These are phyloP conservation scores for Heritiera littoralis DNA, from an alignment of 345 rosid species.

Conservation along the genomic window DNA sequence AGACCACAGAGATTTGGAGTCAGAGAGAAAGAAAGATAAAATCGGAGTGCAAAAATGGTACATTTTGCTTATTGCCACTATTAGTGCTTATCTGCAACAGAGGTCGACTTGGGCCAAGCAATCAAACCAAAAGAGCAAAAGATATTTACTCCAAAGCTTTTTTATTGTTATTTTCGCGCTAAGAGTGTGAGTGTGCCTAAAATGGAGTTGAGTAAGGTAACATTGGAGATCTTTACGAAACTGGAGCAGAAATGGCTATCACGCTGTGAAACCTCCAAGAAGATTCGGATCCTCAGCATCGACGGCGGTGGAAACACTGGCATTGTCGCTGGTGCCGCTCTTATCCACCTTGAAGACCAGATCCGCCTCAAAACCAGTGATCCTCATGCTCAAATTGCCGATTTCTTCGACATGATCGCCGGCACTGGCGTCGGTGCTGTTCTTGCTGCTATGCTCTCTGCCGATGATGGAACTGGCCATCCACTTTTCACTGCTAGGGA, in stretches of 20 bases:
- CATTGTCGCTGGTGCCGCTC: constrained; percentile 67
- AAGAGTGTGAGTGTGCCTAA: neutral
- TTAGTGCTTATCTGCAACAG: constrained; percentile 39
- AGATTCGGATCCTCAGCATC: constrained; percentile 76
- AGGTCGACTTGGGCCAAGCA: constrained; percentile 27
- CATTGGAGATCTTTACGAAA: constrained; percentile 84
- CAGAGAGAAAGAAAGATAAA: constrained; percentile 14
- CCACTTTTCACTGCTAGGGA: constrained; percentile 73
- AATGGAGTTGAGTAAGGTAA: constrained; percentile 88
- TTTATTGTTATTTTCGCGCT: neutral
- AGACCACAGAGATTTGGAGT: constrained; percentile 15
- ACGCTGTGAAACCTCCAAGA: constrained; percentile 66
- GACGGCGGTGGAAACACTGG: constrained; percentile 81
- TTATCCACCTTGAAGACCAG: constrained; percentile 83
- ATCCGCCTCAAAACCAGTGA: constrained; percentile 75
- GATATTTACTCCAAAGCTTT: neutral
- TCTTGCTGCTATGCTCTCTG: constrained; percentile 66
- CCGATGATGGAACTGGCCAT: constrained; percentile 75
- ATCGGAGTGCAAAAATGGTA: neutral
- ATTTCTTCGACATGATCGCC: constrained; percentile 84
- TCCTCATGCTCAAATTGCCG: constrained; percentile 67
- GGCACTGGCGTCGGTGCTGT: constrained; percentile 88
- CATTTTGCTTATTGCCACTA: neutral
- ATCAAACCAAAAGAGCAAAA: neutral
- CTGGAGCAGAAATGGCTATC: constrained; percentile 95